Conservation (phyloP, 129 eudicot genomes). For the Flaveria bidentis region DNA sequence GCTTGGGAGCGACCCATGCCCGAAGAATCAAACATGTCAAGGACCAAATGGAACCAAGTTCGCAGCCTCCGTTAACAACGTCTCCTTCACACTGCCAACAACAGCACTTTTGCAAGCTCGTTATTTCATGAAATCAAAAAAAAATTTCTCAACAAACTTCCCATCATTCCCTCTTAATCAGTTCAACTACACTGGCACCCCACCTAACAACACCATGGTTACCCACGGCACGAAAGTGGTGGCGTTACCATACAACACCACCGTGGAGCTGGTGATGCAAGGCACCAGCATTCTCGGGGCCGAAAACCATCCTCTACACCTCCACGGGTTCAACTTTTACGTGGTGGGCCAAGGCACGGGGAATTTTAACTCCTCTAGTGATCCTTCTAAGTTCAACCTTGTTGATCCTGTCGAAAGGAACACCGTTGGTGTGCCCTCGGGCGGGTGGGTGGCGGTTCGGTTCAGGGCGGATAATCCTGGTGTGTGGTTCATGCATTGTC, state of each 20-base stretch:
- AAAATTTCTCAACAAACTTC: slow-evolving; percentile 40
- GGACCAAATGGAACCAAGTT: slow-evolving; percentile 60
- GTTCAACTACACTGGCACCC: slow-evolving; percentile 53
- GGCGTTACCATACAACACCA: slow-evolving; percentile 51
- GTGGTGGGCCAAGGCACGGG: slow-evolving; percentile 57
- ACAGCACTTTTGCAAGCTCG: slow-evolving; percentile 58
- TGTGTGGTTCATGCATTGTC: slow-evolving; percentile 12
- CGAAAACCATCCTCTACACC: slow-evolving; percentile 40
- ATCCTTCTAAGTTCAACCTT: slow-evolving; percentile 48
- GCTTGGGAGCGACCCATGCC: slow-evolving; percentile 40
- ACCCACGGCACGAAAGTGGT: slow-evolving; percentile 45
- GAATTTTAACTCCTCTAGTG: slow-evolving; percentile 41
- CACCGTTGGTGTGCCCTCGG: slow-evolving; percentile 51
- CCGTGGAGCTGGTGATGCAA: slow-evolving; percentile 54
- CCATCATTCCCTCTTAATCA: slow-evolving; percentile 34
- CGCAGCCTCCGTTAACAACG: slow-evolving; percentile 48
- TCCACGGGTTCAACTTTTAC: slow-evolving; percentile 55
- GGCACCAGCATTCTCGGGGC: slow-evolving; percentile 46
- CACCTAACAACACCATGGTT: slow-evolving; percentile 63
- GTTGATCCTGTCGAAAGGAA: slow-evolving; percentile 55
- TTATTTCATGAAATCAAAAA: slow-evolving; percentile 36
- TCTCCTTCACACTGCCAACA: slow-evolving; percentile 40
- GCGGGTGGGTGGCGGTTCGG: slow-evolving; percentile 50
- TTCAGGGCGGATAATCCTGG: neutral
- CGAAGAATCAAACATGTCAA: slow-evolving; percentile 51